Base-by-base conservation (phyloP, 106 monocot species). In the Phalaenopsis aphrodite region DNA sequence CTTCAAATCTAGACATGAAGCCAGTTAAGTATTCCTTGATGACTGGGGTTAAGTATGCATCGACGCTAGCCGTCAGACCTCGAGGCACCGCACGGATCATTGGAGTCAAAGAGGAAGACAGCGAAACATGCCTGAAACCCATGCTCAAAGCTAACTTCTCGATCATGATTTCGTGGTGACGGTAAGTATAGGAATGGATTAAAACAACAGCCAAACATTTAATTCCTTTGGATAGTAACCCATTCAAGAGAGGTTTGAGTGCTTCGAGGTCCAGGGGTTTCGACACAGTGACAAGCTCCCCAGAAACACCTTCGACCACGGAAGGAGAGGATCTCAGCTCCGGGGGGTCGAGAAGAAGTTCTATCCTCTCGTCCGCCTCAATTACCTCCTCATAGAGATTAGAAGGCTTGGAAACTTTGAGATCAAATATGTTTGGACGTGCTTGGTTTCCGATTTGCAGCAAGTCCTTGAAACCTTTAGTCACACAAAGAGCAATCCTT, bases 391-490 rank as follows among this genome's bases (percentile, higher is more conserved):
- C 94, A 69, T 94, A 98, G 24, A 98, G 87, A 85, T 94, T 94
- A 8, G 94, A 94, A 30, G 94, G 92, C 55, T 94, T 94, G 14
- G 81, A 82, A 61, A 91, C 97, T 15, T 86, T 97, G 43, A 97
- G 92, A 41, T 97, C 94, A 72, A 97, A 97, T 71, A 97, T 97
- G 72, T 92, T 79, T 0, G 97, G 97, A 9, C 97, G 81, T 11
- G 97, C 91, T 85, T 97, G 97, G 81, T 94, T 97, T 68, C 97
- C 97, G 66, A 97, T 97, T 79, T 94, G 94, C 56, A 97, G 93
- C 80, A 97, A 84, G 77, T 97, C 94, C 61, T 80, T 87, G 76
- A 97, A 97, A 19, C 97, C 97, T 36, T 73, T 30, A 30, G 92
- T 97, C 18, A 97, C 97, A 75, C 94, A 97, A 21, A 97, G 90